Evolutionary conservation across 1,284 basidiomycete genomes (phyloP).

Genomic region (Rhodotorula sp.): DNA sequence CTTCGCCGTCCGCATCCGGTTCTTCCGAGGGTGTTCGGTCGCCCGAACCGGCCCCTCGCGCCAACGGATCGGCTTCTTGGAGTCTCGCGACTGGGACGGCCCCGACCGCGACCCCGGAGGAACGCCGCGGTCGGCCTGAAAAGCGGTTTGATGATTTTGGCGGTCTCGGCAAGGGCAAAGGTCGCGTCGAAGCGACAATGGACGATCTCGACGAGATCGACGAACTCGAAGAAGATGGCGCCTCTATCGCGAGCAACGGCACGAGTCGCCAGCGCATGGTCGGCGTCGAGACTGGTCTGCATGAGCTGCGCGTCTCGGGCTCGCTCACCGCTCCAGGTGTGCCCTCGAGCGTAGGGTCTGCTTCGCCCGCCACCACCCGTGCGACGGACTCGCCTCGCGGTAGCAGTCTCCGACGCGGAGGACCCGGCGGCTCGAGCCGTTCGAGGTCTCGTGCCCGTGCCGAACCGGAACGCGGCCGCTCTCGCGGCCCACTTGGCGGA

Average conservation of each 20-base stretch:
- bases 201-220: constrained; percentile 35
- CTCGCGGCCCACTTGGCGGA: constrained; percentile 14
- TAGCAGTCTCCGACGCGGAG: not conserved
- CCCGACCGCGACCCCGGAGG: constrained; percentile 18
- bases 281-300: constrained; percentile 34
- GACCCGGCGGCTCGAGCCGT: constrained; percentile 1
- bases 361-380: not conserved
- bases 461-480: constrained; percentile 27
- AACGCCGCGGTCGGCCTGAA: constrained; percentile 36
- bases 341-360: not conserved
- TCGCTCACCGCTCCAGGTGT: not conserved
- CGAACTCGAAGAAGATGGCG: constrained; percentile 26
- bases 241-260: not conserved
- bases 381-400: not conserved
- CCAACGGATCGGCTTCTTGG: constrained; percentile 1
- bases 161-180: constrained; percentile 23
- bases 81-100: no score
- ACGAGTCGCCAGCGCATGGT: constrained; percentile 21
- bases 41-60: constrained; percentile 13
- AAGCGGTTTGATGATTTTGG: constrained; percentile 27
- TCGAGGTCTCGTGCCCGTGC: constrained; percentile 21
- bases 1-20: constrained; percentile 21
- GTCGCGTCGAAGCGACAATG: constrained; percentile 17
- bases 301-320: constrained; percentile 31
- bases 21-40: constrained; percentile 31